Conservation (phyloP, 23 red algal genomes). For the Gracilaria domingensis region DNA sequence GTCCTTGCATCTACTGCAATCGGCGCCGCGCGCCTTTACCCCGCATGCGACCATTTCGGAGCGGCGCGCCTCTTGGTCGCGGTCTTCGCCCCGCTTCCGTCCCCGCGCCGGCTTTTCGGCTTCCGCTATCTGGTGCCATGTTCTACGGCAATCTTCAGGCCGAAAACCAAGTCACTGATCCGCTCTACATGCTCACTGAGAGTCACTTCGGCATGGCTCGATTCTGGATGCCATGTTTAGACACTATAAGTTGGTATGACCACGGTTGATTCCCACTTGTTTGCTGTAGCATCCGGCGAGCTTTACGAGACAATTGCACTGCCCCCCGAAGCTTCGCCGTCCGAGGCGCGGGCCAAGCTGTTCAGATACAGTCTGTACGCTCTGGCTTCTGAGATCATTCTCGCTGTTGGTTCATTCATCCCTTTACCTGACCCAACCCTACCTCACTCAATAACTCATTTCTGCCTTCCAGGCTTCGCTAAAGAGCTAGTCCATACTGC, state of each 20-base stretch:
- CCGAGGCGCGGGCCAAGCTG: slow-evolving; percentile 27
- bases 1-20: not conserved
- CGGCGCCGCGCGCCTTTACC: slow-evolving; percentile 9
- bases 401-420: slow-evolving; percentile 85
- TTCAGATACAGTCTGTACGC: slow-evolving; percentile 43
- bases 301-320: no score
- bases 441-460: slow-evolving; percentile 77
- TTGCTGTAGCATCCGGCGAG: no score
- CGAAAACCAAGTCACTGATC: no score
- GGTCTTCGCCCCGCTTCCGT: slow-evolving; percentile 40
- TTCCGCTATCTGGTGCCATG: slow-evolving; percentile 16
- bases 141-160: slow-evolving; percentile 47
- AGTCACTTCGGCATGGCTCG: slow-evolving; percentile 61
- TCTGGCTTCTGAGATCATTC: slow-evolving; percentile 75
- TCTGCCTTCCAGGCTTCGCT: no score
- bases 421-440: slow-evolving; percentile 86
- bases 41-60: slow-evolving; percentile 13
- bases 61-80: slow-evolving; percentile 36
- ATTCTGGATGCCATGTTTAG: slow-evolving; percentile 77
- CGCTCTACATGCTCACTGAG: slow-evolving; percentile 69
- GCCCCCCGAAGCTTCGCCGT: no score
- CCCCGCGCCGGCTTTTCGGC: not conserved
- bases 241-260: slow-evolving; percentile 67
- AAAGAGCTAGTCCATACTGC: slow-evolving; percentile 82
- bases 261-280: no score